Evolutionary conservation across 2,329 filamentous ascomycete species (phyloP).

Genomic region (Delphinella strobiligena): DNA sequence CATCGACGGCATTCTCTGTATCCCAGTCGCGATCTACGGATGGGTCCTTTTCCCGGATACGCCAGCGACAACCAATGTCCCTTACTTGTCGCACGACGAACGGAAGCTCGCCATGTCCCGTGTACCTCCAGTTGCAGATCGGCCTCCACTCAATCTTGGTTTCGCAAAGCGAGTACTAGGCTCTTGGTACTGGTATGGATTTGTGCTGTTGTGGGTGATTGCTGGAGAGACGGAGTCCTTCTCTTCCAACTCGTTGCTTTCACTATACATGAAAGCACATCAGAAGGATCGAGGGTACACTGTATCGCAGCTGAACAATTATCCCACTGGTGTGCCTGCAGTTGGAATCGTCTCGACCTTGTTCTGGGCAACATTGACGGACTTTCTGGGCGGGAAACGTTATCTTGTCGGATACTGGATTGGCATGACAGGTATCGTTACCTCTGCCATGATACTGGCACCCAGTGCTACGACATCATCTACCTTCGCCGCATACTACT

Average conservation of each 20-base stretch:
- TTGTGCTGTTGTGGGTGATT: slow-evolving; percentile 55
- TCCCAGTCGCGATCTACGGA: slow-evolving; percentile 39
- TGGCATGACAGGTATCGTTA: slow-evolving; percentile 49
- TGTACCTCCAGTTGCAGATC: slow-evolving; percentile 30
- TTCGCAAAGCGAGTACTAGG: slow-evolving; percentile 46
- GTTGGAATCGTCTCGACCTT: slow-evolving; percentile 45
- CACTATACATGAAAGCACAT: slow-evolving; percentile 38
- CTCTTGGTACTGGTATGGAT: slow-evolving; percentile 55
- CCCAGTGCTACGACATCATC: slow-evolving; percentile 39
- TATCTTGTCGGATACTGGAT: slow-evolving; percentile 59
- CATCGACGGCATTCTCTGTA: slow-evolving; percentile 43
- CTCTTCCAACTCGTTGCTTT: slow-evolving; percentile 48
- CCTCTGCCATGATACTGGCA: slow-evolving; percentile 49
- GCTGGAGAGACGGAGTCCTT: slow-evolving; percentile 63
- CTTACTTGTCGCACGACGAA: slow-evolving; percentile 29
- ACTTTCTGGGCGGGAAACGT: slow-evolving; percentile 50
- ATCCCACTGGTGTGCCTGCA: slow-evolving; percentile 40
- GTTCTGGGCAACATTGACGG: slow-evolving; percentile 58
- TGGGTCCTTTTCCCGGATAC: slow-evolving; percentile 42
- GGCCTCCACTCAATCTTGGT: slow-evolving; percentile 32
- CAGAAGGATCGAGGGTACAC: slow-evolving; percentile 29
- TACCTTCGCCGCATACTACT: slow-evolving; percentile 57
- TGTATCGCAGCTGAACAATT: slow-evolving; percentile 40
- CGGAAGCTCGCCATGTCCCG: slow-evolving; percentile 31
- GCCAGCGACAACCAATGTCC: slow-evolving; percentile 33